Conservation (phyloP, 129 eudicot species). For the Chrysanthemum seticuspe region DNA sequence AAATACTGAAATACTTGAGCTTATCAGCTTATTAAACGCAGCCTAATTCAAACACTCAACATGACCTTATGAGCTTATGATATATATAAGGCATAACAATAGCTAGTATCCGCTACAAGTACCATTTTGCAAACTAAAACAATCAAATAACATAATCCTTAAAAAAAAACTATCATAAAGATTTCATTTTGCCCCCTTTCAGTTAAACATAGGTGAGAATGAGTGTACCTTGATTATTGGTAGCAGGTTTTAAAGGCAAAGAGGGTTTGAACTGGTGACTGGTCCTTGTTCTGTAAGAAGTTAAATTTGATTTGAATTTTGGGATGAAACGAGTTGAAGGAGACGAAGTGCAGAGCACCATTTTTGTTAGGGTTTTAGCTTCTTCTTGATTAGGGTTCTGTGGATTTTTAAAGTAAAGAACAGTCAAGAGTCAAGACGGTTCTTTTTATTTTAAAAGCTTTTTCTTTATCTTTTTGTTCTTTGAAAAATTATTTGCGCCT, state of each 20-base stretch:
- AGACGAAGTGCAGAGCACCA: conserved; percentile 31
- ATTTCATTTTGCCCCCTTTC: too few species aligned
- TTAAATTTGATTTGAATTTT: neutral
- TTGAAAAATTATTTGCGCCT: too few species aligned
- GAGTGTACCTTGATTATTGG: conserved; percentile 31
- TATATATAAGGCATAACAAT: too few species aligned
- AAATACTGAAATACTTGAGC: too few species aligned
- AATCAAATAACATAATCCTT: neutral
- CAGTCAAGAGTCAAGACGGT: neutral
- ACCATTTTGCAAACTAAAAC: neutral
- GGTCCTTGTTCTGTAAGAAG: conserved; percentile 10
- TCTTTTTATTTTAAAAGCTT: too few species aligned
- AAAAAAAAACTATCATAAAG: neutral
- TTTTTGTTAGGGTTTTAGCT: conserved; percentile 26
- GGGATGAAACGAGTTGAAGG: conserved; percentile 14
- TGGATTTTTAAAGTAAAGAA: neutral
- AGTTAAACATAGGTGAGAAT: neutral
- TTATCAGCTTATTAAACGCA: too few species aligned
- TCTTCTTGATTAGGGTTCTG: conserved; percentile 24
- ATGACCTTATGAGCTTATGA: too few species aligned
- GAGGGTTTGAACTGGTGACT: conserved; percentile 1
- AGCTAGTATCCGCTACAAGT: too few species aligned
- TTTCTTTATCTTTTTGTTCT: too few species aligned
- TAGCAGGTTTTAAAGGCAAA: conserved; percentile 27
- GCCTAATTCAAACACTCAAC: too few species aligned